Conservation (phyloP, 768 basidiomycete species). For the Stropharia rugosoannulata region DNA sequence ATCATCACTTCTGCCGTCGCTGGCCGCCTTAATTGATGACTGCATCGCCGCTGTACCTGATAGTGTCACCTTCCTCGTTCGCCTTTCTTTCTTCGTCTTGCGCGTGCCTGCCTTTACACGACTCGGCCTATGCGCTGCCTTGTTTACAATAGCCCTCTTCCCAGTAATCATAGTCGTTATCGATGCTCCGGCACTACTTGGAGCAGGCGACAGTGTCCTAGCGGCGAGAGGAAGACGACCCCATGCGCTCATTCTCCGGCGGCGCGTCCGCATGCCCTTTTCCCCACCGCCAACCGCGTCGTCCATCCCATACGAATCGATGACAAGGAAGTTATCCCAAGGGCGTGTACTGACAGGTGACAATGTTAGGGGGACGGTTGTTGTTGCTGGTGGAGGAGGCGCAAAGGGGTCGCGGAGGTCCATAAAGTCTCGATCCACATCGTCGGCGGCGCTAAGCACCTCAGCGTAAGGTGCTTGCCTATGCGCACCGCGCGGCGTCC, state of each 20-base stretch:
- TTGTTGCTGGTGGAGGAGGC: conserved; percentile 16
- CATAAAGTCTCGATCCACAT: conserved; percentile 28
- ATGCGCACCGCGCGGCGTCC: not conserved
- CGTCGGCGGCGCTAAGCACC: conserved; percentile 13
- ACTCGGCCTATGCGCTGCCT: not conserved
- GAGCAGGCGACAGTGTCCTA: conserved; percentile 10
- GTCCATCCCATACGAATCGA: conserved; percentile 6
- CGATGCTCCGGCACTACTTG: conserved; percentile 5
- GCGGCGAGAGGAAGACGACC: conserved; percentile 21
- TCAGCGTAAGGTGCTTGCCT: conserved; percentile 6
- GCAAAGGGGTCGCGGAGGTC: conserved; percentile 33
- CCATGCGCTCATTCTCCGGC: conserved; percentile 25
- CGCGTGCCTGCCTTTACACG: conserved; percentile 3
- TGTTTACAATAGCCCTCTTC: conserved; percentile 6
- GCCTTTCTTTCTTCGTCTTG: conserved; percentile 13
- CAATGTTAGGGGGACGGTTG: not conserved
- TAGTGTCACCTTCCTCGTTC: conserved; percentile 13
- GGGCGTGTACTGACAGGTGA: not conserved
- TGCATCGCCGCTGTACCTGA: conserved; percentile 2
- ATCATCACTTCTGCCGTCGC: conserved; percentile 3
- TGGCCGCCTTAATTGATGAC: not conserved
- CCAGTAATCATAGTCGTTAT: not conserved
- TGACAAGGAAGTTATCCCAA: conserved; percentile 1
- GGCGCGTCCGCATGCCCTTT: not conserved
- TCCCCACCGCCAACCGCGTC: conserved; percentile 9